A percentile compares a stretch with the other conserved stretches of the same genome.
These are phyloP conservation scores for Ceratocystis colombiana DNA, from an alignment of 2,329 filamentous ascomycete genomes.

Conservation along the genomic window DNA sequence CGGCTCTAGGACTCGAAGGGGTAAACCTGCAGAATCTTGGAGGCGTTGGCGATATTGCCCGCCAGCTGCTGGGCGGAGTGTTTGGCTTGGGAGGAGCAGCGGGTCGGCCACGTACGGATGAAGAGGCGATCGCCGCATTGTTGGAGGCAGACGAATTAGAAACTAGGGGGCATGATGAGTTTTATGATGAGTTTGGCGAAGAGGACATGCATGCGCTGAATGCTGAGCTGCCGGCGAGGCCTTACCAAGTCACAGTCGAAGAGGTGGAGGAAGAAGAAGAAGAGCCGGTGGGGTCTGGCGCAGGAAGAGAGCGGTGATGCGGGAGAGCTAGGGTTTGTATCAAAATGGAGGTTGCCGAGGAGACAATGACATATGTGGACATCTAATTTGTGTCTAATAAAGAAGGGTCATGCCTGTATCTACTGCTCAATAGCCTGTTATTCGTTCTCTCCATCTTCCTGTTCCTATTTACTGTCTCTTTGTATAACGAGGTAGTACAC, in stretches of 20 bases:
- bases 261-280: slow-evolving; percentile 1
- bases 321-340: background rate
- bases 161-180: background rate
- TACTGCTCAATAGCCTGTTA: no score
- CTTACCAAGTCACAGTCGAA: background rate
- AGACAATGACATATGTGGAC: background rate
- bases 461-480: no score
- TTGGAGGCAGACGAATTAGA: slow-evolving; percentile 2
- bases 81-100: slow-evolving; percentile 16
- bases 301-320: background rate
- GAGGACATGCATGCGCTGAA: background rate
- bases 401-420: background rate
- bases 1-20: slow-evolving; percentile 22
- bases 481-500: background rate
- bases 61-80: slow-evolving; percentile 21
- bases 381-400: background rate
- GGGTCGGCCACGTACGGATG: slow-evolving; percentile 4
- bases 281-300: background rate
- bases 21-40: slow-evolving; percentile 16
- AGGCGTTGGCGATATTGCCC: slow-evolving; percentile 22
- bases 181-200: slow-evolving; percentile 7
- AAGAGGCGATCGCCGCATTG: slow-evolving; percentile 14
- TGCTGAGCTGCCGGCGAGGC: background rate
- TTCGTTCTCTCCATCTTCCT: no score
- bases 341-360: background rate